Evolutionary conservation across 140 eudicot species (phyloP).

Genomic region (Erigeron philadelphicus): DNA sequence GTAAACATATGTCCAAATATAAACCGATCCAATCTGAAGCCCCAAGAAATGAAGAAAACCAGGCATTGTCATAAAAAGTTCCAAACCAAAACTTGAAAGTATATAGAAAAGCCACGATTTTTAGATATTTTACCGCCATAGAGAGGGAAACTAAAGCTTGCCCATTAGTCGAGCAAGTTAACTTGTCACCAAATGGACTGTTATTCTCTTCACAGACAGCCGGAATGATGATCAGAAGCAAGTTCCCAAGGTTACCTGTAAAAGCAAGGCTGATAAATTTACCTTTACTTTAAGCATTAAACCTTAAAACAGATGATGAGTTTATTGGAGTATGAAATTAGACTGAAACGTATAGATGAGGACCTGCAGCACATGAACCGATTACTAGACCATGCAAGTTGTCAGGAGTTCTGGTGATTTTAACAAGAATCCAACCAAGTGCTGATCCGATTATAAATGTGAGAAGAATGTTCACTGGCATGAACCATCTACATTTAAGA

Average conservation of each 20-base stretch:
- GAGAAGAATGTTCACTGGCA: constrained; percentile 58
- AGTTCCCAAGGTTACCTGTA: constrained; percentile 58
- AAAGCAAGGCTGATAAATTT: background rate
- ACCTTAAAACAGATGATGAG: background rate
- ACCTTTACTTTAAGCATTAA: background rate
- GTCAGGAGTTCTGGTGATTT: constrained; percentile 49
- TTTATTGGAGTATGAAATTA: background rate
- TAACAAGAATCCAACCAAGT: constrained; percentile 56
- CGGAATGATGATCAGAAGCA: constrained; percentile 59
- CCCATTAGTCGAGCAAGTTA: constrained; percentile 44
- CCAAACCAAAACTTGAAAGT: background rate
- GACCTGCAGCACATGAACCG: constrained; percentile 59
- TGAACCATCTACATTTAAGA: constrained; percentile 49
- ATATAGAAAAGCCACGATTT: background rate
- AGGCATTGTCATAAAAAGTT: background rate
- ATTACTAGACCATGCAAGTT: constrained; percentile 60
- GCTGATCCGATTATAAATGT: constrained; percentile 65
- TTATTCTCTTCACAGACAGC: constrained; percentile 57
- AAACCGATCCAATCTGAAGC: constrained; percentile 53
- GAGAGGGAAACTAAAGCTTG: constrained; percentile 62
- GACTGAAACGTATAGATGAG: background rate
- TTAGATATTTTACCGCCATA: constrained; percentile 49
- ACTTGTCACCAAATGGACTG: constrained; percentile 60
- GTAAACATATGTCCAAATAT: constrained; percentile 64
- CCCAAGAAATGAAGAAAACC: background rate